Conservation (phyloP, 2,329 filamentous ascomycete genomes). For the Microcyclosporella mali region DNA sequence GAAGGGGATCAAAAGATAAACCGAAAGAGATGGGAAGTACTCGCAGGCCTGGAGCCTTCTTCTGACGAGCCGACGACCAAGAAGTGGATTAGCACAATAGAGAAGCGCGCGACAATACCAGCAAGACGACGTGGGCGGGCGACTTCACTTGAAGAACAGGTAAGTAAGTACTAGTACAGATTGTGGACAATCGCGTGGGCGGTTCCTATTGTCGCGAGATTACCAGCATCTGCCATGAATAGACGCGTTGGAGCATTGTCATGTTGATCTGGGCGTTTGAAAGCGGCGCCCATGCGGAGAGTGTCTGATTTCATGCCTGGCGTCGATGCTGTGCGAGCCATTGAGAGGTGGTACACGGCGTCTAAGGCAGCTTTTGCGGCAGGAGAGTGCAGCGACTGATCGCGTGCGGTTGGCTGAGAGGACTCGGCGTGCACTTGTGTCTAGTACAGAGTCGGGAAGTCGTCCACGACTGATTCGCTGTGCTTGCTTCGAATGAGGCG, state of each 20-base stretch:
- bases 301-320: slow-evolving; percentile 3
- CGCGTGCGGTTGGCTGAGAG: slow-evolving; percentile 1
- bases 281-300: background rate
- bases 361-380: background rate
- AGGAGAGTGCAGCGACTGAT: background rate
- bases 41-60: slow-evolving; percentile 27
- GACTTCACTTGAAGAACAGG: slow-evolving; percentile 16
- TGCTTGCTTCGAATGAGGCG: background rate
- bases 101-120: background rate
- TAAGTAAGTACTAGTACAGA: too few species aligned
- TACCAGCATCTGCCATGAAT: slow-evolving; percentile 17
- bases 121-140: slow-evolving; percentile 7
- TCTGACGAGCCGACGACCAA: slow-evolving; percentile 18
- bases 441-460: background rate
- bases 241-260: slow-evolving; percentile 16
- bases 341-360: slow-evolving; percentile 1
- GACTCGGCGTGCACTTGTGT: background rate
- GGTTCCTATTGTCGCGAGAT: slow-evolving; percentile 24
- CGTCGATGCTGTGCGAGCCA: slow-evolving; percentile 5
- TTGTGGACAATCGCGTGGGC: slow-evolving; percentile 10
- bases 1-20: slow-evolving; percentile 9
- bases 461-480: background rate
- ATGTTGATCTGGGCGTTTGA: background rate
- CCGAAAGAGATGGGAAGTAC: slow-evolving; percentile 10
- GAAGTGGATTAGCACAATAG: slow-evolving; percentile 14